These are phyloP conservation scores for Fusarium vanettenii DNA, from an alignment of 2,329 filamentous ascomycete species.

Conservation along the genomic window DNA sequence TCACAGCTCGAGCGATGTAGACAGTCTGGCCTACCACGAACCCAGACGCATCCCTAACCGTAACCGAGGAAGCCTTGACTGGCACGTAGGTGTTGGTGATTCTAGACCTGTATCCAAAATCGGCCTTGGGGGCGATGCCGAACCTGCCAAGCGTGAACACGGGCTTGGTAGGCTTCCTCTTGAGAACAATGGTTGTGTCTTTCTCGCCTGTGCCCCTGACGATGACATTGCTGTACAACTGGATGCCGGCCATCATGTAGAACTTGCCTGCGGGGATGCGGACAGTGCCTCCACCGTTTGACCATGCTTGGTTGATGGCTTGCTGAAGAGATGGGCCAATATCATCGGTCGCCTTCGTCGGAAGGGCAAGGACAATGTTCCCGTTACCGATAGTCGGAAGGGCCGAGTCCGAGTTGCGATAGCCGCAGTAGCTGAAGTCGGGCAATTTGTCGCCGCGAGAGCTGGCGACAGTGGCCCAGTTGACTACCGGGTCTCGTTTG, in stretches of 20 bases:
- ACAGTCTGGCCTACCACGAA: constrained; percentile 12
- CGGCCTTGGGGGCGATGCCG: background rate
- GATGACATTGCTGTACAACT: background rate
- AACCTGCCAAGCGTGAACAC: constrained; percentile 11
- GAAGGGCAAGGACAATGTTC: background rate
- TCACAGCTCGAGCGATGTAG: constrained; percentile 7
- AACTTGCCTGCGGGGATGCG: constrained; percentile 6
- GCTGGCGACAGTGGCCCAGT: constrained; percentile 1
- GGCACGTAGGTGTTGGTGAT: constrained; percentile 20
- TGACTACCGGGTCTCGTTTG: background rate
- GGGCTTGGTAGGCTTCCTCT: background rate
- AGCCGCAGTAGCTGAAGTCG: constrained; percentile 27
- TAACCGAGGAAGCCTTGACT: background rate
- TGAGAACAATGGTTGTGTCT: background rate
- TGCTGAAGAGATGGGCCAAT: constrained; percentile 8
- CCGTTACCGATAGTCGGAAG: background rate
- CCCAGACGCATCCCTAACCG: background rate
- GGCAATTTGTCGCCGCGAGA: constrained; percentile 14
- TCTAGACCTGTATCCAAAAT: background rate
- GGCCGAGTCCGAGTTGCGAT: constrained; percentile 3
- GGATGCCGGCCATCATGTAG: constrained; percentile 4
- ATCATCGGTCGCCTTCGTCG: background rate
- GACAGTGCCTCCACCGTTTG: constrained; percentile 15
- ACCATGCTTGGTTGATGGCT: constrained; percentile 1
- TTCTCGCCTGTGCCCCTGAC: background rate